These are phyloP conservation scores for Cutaneotrichosporon spelunceum DNA, from an alignment of 1,284 basidiomycete species.

Conservation along the genomic window DNA sequence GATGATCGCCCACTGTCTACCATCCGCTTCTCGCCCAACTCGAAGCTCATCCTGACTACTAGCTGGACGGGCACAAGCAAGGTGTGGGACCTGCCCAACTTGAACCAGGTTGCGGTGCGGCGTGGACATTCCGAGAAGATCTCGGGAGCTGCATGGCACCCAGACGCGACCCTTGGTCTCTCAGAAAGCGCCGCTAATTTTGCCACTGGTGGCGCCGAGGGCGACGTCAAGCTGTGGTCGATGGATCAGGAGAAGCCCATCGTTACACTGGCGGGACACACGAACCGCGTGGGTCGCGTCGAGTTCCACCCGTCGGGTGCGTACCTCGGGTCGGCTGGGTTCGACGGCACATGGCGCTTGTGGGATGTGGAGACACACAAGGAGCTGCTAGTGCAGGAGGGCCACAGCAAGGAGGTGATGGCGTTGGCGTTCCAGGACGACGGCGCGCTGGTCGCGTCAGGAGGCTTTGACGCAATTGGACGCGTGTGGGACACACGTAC, in stretches of 20 bases:
- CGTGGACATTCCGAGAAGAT: constrained; percentile 85
- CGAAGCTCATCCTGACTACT: constrained; percentile 79
- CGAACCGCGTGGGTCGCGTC: constrained; percentile 84
- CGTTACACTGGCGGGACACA: constrained; percentile 79
- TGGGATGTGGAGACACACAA: constrained; percentile 84
- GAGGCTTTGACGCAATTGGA: constrained; percentile 93
- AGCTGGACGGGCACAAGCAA: constrained; percentile 95
- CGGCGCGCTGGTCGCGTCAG: constrained; percentile 86
- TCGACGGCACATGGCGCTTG: constrained; percentile 96
- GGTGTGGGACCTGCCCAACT: constrained; percentile 89
- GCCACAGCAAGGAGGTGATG: constrained; percentile 96
- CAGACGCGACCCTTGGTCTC: constrained; percentile 79
- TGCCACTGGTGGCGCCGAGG: constrained; percentile 86
- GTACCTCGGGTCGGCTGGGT: constrained; percentile 90
- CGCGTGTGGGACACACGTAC: constrained; percentile 96
- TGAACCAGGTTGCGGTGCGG: constrained; percentile 69
- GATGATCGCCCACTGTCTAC: constrained; percentile 91
- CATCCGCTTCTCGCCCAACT: constrained; percentile 92
- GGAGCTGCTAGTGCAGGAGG: constrained; percentile 88
- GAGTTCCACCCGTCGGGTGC: constrained; percentile 93
- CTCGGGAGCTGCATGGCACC: constrained; percentile 97
- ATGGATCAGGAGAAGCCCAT: constrained; percentile 68
- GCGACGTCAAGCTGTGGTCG: constrained; percentile 83
- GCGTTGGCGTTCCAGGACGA: constrained; percentile 93
- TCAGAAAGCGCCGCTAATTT: constrained; percentile 71